Evolutionary conservation across 495 filamentous ascomycete genomes (phyloP).

Genomic region (Platismatia glauca): DNA sequence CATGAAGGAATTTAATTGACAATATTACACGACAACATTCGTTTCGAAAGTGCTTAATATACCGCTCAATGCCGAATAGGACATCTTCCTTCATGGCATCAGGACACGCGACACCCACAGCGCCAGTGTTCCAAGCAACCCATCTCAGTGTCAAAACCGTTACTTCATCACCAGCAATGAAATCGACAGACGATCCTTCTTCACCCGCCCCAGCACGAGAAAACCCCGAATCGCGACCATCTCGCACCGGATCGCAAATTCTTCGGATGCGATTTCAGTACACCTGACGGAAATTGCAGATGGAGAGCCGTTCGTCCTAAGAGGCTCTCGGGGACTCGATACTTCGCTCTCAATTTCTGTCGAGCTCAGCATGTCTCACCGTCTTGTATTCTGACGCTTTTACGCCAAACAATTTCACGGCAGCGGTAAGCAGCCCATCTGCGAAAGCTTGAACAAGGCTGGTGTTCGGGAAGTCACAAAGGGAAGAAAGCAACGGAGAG

Average conservation of each 20-base stretch:
- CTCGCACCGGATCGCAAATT: neutral
- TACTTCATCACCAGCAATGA: neutral
- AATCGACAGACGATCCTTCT: neutral
- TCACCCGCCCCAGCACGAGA: neutral
- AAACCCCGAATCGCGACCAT: neutral
- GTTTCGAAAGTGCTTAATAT: neutral
- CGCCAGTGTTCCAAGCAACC: neutral
- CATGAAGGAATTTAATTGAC: neutral
- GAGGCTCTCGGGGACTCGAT: neutral
- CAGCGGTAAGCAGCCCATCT: neutral
- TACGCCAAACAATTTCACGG: neutral
- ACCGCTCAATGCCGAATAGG: neutral
- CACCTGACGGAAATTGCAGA: neutral
- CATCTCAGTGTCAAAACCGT: neutral
- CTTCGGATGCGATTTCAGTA: neutral
- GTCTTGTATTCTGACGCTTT: neutral
- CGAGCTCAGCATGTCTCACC: neutral
- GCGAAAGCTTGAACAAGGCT: neutral
- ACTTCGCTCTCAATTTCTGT: neutral
- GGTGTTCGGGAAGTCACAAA: neutral
- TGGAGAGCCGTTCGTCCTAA: neutral
- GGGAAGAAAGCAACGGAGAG: neutral
- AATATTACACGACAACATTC: neutral
- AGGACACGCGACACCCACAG: neutral
- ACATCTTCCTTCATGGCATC: neutral